These are phyloP conservation scores for Remersonia thermophila DNA, from an alignment of 2,329 filamentous ascomycete species.

Conservation along the genomic window DNA sequence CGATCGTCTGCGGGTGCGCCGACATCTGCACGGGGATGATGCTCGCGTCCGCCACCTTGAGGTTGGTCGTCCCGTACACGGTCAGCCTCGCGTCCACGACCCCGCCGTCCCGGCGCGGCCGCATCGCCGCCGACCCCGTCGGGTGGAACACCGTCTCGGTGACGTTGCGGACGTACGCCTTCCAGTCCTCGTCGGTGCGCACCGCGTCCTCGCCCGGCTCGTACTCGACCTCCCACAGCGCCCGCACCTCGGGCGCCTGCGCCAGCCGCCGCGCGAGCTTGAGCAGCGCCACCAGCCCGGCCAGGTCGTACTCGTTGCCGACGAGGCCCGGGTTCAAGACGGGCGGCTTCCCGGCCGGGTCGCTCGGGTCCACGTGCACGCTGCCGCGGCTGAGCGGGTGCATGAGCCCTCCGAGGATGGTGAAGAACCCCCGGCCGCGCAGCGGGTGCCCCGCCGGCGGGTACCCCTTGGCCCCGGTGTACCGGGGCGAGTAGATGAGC, in stretches of 20 bases:
- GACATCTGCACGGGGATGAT: conserved; percentile 10
- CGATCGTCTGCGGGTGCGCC: conserved; percentile 12
- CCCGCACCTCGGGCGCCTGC: conserved; percentile 21
- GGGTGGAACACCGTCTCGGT: conserved; percentile 9
- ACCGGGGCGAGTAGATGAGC: conserved; percentile 33
- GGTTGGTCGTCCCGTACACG: conserved; percentile 11
- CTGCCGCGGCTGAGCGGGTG: conserved; percentile 22
- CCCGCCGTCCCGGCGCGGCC: conserved; percentile 8
- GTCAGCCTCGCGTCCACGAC: conserved; percentile 9
- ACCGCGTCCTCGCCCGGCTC: conserved; percentile 20
- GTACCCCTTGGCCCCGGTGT: conserved; percentile 29
- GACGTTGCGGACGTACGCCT: conserved; percentile 5
- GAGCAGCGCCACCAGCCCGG: conserved; percentile 14
- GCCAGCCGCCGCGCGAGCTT: conserved; percentile 24
- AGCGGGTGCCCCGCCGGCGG: conserved; percentile 20
- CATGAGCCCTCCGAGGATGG: conserved; percentile 20
- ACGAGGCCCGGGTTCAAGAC: conserved; percentile 24
- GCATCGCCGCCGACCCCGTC: conserved; percentile 10
- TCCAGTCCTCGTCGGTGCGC: conserved; percentile 10
- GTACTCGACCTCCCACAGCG: conserved; percentile 23
- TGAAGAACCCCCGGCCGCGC: conserved; percentile 21
- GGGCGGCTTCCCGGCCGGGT: conserved; percentile 20
- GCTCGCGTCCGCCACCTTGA: conserved; percentile 12
- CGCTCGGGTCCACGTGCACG: conserved; percentile 24
- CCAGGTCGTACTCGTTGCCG: conserved; percentile 20